phyloP scores from a whole-genome alignment of 2,329 filamentous ascomycete species.

The Sclerotinia subarctica region DNA sequence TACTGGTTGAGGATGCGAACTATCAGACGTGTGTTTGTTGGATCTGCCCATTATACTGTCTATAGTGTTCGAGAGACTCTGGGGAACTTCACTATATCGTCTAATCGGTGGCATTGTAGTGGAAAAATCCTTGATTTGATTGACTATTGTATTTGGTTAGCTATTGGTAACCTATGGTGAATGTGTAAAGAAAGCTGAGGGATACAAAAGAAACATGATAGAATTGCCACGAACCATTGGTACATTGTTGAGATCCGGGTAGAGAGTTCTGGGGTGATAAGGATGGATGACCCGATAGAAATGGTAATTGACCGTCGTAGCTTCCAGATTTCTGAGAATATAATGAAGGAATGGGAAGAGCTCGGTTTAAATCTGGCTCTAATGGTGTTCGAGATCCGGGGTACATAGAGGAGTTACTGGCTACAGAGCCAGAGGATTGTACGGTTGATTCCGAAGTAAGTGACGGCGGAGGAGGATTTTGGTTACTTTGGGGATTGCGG shows the following conservation, averaged over 20 bases:
- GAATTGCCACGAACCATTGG: constrained; percentile 31
- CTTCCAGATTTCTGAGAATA: constrained; percentile 33
- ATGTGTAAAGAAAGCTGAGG: not conserved
- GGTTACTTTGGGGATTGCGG: constrained; percentile 25
- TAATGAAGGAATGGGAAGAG: constrained; percentile 32
- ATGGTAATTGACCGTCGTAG: constrained; percentile 35
- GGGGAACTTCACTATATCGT: constrained; percentile 24
- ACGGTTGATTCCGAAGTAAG: constrained; percentile 36
- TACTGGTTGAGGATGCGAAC: constrained; percentile 24
- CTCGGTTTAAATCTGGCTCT: constrained; percentile 35
- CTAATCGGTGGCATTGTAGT: constrained; percentile 33
- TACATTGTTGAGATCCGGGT: constrained; percentile 29
- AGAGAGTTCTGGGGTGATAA: constrained; percentile 33
- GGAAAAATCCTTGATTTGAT: constrained; percentile 27
- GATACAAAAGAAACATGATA: not conserved
- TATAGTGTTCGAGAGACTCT: constrained; percentile 15
- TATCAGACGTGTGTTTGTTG: constrained; percentile 15
- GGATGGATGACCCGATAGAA: constrained; percentile 31
- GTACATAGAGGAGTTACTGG: constrained; percentile 32
- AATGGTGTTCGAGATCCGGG: constrained; percentile 36
- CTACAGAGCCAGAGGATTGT: constrained; percentile 31
- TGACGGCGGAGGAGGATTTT: constrained; percentile 33
- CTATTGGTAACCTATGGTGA: not conserved
- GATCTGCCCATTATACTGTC: not conserved
- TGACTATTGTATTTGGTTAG: constrained; percentile 25